Conservation (phyloP, 2,329 filamentous ascomycete genomes). For the Akanthomyces muscarius region DNA sequence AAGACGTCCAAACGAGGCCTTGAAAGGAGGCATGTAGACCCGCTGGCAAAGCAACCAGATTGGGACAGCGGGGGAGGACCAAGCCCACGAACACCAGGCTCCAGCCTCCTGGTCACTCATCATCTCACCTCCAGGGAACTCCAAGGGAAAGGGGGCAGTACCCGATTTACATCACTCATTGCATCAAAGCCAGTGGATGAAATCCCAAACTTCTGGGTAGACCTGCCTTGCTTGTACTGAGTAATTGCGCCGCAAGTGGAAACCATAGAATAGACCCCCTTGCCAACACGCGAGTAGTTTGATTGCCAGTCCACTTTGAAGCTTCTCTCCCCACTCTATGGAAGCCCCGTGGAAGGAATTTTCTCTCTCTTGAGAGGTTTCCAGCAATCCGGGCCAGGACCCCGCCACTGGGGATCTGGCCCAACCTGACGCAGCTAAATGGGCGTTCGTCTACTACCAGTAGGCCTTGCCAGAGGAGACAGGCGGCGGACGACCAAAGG, state of each 20-base stretch:
- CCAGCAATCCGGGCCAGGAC: background rate
- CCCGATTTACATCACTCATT: background rate
- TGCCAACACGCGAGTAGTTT: conserved; percentile 12
- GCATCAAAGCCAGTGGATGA: background rate
- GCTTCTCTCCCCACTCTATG: conserved; percentile 9
- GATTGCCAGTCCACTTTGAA: conserved; percentile 15
- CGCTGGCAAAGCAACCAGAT: conserved; percentile 5
- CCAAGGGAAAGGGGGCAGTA: background rate
- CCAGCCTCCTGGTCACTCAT: background rate
- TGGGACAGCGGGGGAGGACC: background rate
- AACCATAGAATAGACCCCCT: background rate
- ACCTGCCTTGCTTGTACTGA: background rate
- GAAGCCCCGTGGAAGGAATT: conserved; percentile 8
- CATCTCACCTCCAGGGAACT: background rate
- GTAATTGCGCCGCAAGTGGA: conserved; percentile 3
- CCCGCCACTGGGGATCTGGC: background rate
- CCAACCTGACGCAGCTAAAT: conserved; percentile 6
- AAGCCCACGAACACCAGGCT: background rate
- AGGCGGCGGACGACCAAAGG: background rate
- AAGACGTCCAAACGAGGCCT: background rate
- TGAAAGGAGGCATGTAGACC: background rate
- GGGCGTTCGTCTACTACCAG: background rate
- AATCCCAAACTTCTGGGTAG: background rate
- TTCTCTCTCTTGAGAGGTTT: background rate
- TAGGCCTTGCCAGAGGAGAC: background rate